Evolutionary conservation across 2,329 filamentous ascomycete species (phyloP).

Genomic region (Cladosporium sp.): DNA sequence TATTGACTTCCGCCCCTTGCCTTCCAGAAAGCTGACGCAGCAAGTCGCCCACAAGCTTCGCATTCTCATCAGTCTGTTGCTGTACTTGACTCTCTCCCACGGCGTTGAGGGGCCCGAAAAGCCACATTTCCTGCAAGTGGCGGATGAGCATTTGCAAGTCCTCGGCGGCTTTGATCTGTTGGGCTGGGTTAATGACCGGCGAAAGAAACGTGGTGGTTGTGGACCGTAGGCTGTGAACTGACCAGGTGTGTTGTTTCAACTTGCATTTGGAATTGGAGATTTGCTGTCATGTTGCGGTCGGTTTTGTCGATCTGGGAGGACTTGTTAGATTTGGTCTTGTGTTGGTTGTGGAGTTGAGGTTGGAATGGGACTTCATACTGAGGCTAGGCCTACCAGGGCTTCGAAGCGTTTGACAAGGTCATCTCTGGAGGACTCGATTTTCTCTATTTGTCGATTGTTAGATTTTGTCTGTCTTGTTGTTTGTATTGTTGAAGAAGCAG

Average conservation of each 20-base stretch:
- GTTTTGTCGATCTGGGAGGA: conserved; percentile 42
- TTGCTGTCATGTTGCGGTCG: conserved; percentile 52
- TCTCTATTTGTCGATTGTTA: conserved; percentile 24
- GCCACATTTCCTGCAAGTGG: conserved; percentile 61
- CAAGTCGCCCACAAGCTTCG: conserved; percentile 42
- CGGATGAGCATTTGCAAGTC: conserved; percentile 58
- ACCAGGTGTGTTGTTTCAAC: conserved; percentile 57
- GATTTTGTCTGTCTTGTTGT: background rate
- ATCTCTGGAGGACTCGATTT: conserved; percentile 37
- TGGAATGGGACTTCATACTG: no score
- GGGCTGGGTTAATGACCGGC: no score
- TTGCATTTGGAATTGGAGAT: conserved; percentile 54
- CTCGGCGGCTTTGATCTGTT: conserved; percentile 57
- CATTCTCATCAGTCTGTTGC: conserved; percentile 43
- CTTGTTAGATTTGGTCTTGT: background rate
- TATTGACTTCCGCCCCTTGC: background rate
- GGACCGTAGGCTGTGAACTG: conserved; percentile 23
- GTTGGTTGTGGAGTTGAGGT: no score
- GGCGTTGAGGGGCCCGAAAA: conserved; percentile 60
- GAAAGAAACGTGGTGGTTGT: no score
- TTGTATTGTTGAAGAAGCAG: background rate
- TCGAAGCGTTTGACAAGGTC: conserved; percentile 49
- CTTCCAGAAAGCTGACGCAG: conserved; percentile 31
- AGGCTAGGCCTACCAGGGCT: conserved; percentile 51
- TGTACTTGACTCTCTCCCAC: conserved; percentile 41